Base-by-base conservation (phyloP, 352 stramenopile species). In the Globisporangium camurandrum region DNA sequence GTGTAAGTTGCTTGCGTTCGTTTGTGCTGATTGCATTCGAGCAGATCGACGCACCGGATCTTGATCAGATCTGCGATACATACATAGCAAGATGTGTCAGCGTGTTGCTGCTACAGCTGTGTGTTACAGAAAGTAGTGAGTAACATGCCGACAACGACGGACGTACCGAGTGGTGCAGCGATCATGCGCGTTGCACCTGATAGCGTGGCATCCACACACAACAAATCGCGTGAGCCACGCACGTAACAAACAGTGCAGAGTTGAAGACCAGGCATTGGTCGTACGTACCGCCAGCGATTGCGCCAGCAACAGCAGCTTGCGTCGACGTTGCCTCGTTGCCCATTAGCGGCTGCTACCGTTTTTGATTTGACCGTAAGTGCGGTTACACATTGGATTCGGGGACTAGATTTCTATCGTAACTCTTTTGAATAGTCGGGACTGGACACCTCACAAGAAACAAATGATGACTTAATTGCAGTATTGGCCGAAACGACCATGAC, bases 111-210 rank as follows among this genome's bases (percentile, higher is more conserved):
- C 1, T 34, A 40, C 22, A 0, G 41, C 11, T 12, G n/a, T 22
- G 34, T 17, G 31, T 3, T 31, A 39, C 51, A 36, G 46, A 48
- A 52, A 51, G 51, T 28, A 33, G 52, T 47, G 33, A 5, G 30
- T 24, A 12, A 8, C 16, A 31, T 20, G 20, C 12, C 41, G 6
- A 47, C 9, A 7, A 10, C 27, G 33, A 36, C 14, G 9, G 10
- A 3, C 22, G 17, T 71, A 81, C 69, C 69, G 24, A 93, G 56
- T 9, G 82, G 82, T n/a, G 82, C 82, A 22, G 78, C 76, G 33
- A 89, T 50, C 36, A 89, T 31, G n/a, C 82, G 72, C 38, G 74
- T 90, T 6, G 65, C 47, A 16, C 70, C 78, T 85, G 30, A 34
- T 7, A 8, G 30, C 16, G 8, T 10, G 33, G 16, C n/a, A 54